Conservation (phyloP, 2,329 filamentous ascomycete genomes). For the Cladosporium sp. region DNA sequence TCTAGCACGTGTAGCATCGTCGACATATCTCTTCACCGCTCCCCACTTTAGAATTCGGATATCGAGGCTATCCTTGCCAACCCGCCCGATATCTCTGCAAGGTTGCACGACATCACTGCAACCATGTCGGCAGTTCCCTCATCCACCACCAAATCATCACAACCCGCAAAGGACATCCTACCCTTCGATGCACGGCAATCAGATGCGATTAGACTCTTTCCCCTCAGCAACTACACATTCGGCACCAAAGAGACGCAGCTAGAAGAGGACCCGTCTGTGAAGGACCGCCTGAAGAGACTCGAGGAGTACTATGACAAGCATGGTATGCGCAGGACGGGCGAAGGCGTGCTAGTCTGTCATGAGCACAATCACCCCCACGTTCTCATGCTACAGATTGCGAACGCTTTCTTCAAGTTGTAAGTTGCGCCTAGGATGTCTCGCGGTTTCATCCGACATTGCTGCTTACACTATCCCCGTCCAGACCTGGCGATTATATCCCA, state of each 20-base stretch:
- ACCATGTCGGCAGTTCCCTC: conserved; percentile 35
- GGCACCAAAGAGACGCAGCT: conserved; percentile 98
- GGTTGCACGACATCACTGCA: background rate
- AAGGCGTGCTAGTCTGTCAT: conserved; percentile 95
- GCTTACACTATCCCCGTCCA: conserved; percentile 32
- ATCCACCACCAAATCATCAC: conserved; percentile 28
- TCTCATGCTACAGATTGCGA: conserved; percentile 97
- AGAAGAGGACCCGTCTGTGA: conserved; percentile 93
- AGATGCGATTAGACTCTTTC: conserved; percentile 78
- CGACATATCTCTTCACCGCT: background rate
- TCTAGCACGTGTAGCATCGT: background rate
- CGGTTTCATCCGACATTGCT: too few species aligned
- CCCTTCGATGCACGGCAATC: conserved; percentile 89
- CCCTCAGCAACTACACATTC: conserved; percentile 97
- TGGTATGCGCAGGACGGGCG: conserved; percentile 96
- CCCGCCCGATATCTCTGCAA: background rate
- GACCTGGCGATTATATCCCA: conserved; percentile 87
- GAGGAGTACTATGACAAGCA: conserved; percentile 90
- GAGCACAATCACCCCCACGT: conserved; percentile 99
- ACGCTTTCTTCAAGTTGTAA: conserved; percentile 95
- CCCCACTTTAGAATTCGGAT: background rate
- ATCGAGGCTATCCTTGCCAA: background rate
- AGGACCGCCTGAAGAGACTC: conserved; percentile 87
- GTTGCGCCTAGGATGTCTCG: conserved; percentile 25
- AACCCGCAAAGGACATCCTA: conserved; percentile 39